Base-by-base conservation (phyloP, 768 basidiomycete genomes). In the Roridomyces roridus region DNA sequence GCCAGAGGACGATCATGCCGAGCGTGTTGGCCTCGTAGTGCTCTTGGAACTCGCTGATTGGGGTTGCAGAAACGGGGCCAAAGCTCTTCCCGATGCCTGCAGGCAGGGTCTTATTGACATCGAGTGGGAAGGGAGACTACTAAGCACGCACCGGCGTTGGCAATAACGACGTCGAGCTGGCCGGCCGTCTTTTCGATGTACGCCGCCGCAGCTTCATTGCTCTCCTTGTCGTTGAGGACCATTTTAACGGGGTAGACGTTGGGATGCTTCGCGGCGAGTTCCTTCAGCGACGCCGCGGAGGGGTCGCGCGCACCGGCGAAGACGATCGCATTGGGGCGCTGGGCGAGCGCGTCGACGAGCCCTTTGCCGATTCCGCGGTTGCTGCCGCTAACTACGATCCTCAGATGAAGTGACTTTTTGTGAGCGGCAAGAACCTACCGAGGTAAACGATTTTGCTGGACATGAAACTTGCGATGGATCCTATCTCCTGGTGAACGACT, bases 1-100 rank as follows among this genome's bases (percentile, higher is more conserved):
- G 53, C 35, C 46, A 55, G 3, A 48, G 29, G 7, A 55, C 53
- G 11, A 55, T 20, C 31, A 25, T 4, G 31, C 53, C 53, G 34
- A 55, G 34, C 26, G 37, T 40, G 45, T 55, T 55, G 7, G 43
- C 45, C 24, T 55, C 53, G 18, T 17, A 55, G 25, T 55, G 43
- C 6, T 47, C 45, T 3, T 24, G 10, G 23, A 47, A 36, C 10
- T 25, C 45, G 26, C 28, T 21, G 28, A 47, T 2, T 2, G 43
- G 44, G 15, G 45, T 46, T 4, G n/a, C 28, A 11, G 10, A 21
- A 11, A 55, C n/a, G 3, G 44, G 37, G 17, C 34, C 44, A 29
- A 6, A 23, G 46, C 37, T 28, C 2, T 46, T 46, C 17, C 21
- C 6, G 21, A 55, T 55, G 17, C 45, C 53, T n/a, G n/a, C n/a